Conservation (phyloP, 768 basidiomycete species). For the Porpolomopsis calyptriformis region DNA sequence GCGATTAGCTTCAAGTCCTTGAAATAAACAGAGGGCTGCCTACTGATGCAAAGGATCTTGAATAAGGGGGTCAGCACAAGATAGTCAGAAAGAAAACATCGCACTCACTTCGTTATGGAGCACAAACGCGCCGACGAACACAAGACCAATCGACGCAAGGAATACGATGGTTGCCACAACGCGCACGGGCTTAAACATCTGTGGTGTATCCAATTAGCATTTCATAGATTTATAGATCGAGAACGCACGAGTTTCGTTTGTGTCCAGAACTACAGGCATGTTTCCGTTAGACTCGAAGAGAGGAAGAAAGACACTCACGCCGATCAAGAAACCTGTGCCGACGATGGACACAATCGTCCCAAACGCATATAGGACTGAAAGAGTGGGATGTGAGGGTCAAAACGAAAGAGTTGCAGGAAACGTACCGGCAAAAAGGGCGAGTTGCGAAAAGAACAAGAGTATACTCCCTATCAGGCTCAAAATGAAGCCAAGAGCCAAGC, state of each 20-base stretch:
- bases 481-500: slow-evolving; percentile 64
- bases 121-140: slow-evolving; percentile 82
- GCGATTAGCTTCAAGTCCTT: slow-evolving; percentile 8
- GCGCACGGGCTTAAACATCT: slow-evolving; percentile 96
- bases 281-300: slow-evolving; percentile 6
- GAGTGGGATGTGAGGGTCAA: background rate
- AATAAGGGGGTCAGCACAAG: background rate
- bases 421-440: slow-evolving; percentile 67
- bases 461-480: slow-evolving; percentile 73
- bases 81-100: background rate
- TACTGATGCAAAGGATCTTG: slow-evolving; percentile 62
- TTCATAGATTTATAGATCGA: background rate
- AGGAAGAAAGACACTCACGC: slow-evolving; percentile 39
- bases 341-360: slow-evolving; percentile 75
- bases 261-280: slow-evolving; percentile 61
- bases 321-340: slow-evolving; percentile 86
- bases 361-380: slow-evolving; percentile 65
- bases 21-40: slow-evolving; percentile 6
- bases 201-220: background rate
- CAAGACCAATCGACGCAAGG: slow-evolving; percentile 66
- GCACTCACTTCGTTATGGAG: slow-evolving; percentile 49
- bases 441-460: slow-evolving; percentile 60
- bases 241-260: slow-evolving; percentile 67
- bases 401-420: slow-evolving; percentile 10
- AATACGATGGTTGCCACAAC: slow-evolving; percentile 72